These are phyloP conservation scores for Xerocomus brunneocitrinus DNA, from an alignment of 768 basidiomycete species.

Conservation along the genomic window DNA sequence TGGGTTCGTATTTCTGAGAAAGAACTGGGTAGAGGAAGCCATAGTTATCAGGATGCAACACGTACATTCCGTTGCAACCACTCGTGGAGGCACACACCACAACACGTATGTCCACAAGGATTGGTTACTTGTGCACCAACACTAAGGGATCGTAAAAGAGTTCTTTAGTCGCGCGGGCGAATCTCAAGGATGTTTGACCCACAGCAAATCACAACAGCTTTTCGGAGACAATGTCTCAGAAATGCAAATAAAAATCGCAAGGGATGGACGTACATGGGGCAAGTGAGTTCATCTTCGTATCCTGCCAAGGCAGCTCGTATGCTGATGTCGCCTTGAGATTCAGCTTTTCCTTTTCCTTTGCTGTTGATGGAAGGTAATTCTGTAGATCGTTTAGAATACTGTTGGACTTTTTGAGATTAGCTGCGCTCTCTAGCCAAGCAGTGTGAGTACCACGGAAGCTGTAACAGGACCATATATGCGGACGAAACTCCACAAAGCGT, in stretches of 20 bases:
- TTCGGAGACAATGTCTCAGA: slow-evolving; percentile 19
- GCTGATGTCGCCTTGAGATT: slow-evolving; percentile 18
- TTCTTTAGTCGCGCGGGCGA: background rate
- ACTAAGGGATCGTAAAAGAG: slow-evolving; percentile 32
- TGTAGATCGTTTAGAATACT: slow-evolving; percentile 3
- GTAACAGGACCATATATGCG: background rate
- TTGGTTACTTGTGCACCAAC: slow-evolving; percentile 58
- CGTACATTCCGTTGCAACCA: slow-evolving; percentile 57
- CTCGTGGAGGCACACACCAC: slow-evolving; percentile 59
- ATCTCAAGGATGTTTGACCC: slow-evolving; percentile 23
- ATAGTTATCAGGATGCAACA: background rate
- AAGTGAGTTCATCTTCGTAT: slow-evolving; percentile 64
- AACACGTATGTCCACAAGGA: slow-evolving; percentile 72
- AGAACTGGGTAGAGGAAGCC: slow-evolving; percentile 1
- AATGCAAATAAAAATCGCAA: background rate
- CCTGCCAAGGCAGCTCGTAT: slow-evolving; percentile 35
- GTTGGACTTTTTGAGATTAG: background rate
- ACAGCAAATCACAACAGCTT: slow-evolving; percentile 74
- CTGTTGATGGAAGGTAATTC: slow-evolving; percentile 19
- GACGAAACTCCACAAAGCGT: background rate
- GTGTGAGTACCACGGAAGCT: slow-evolving; percentile 7
- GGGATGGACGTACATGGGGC: slow-evolving; percentile 59
- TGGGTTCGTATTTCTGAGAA: slow-evolving; percentile 37
- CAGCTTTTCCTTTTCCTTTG: slow-evolving; percentile 45
- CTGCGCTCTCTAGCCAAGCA: slow-evolving; percentile 1